Conservation (phyloP, 2,329 filamentous ascomycete genomes). For the Trichophyton schoenleinii region DNA sequence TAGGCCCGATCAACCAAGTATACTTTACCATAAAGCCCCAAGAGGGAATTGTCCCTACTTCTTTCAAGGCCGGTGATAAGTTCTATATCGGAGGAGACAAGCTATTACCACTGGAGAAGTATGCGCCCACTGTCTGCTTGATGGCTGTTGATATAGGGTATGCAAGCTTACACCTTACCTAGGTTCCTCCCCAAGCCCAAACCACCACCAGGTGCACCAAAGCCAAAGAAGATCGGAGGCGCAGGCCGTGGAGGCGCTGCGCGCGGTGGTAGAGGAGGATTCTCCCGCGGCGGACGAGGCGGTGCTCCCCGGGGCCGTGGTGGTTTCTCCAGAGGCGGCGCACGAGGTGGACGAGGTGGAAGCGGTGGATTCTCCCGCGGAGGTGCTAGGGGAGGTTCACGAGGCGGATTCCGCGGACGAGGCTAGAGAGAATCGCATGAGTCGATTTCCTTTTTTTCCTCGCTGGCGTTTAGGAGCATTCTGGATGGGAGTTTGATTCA, state of each 20-base stretch:
- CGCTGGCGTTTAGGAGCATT: conserved; percentile 15
- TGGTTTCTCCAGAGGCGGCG: conserved; percentile 32
- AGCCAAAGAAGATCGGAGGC: conserved; percentile 58
- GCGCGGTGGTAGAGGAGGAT: conserved; percentile 33
- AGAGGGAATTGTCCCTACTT: conserved; percentile 87
- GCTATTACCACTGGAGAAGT: conserved; percentile 81
- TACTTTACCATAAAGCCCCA: conserved; percentile 97
- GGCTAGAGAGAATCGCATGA: conserved; percentile 8
- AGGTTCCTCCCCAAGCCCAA: conserved; percentile 92
- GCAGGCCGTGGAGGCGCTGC: conserved; percentile 35
- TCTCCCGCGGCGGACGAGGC: conserved; percentile 18
- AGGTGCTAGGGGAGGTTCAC: conserved; percentile 22
- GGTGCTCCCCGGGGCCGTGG: conserved; percentile 43
- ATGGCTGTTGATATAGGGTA: background rate
- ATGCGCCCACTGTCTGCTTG: conserved; percentile 15
- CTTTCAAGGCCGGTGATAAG: conserved; percentile 93
- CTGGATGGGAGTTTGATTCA: conserved; percentile 6
- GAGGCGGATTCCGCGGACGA: conserved; percentile 23
- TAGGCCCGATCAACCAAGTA: conserved; percentile 94
- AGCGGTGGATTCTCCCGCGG: conserved; percentile 27
- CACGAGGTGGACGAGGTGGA: conserved; percentile 29
- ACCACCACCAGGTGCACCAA: conserved; percentile 50
- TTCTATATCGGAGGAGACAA: conserved; percentile 95
- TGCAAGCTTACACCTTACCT: background rate
- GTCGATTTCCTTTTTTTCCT: conserved; percentile 2